A percentile compares a stretch with the other conserved stretches of the same genome.
Evolutionary conservation across 1,284 basidiomycete species (phyloP).

Genomic region (Rhodotorula sp.): DNA sequence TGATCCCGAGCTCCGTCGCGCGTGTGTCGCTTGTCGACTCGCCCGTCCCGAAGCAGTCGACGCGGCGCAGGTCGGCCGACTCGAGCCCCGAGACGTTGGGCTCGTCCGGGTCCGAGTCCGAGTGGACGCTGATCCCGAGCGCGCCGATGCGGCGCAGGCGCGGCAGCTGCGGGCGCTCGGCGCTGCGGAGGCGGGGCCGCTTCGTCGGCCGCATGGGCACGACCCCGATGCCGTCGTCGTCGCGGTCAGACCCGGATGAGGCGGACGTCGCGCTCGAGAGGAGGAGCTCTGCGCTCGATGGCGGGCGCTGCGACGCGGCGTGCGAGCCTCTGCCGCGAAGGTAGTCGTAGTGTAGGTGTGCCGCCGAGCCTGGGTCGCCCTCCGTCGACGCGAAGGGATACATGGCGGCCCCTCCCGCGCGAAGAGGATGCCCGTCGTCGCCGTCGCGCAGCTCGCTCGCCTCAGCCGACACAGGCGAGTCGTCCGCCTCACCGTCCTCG

Average conservation of each 20-base stretch:
- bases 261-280: conserved; percentile 23
- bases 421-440: neutral
- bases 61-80: conserved; percentile 15
- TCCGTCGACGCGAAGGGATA: conserved; percentile 19
- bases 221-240: neutral
- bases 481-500: conserved; percentile 12
- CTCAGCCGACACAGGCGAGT: neutral
- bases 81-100: conserved; percentile 25
- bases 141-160: conserved; percentile 36
- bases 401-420: conserved; percentile 2
- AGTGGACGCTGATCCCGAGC: conserved; percentile 38
- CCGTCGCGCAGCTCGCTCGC: neutral
- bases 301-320: neutral
- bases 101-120: conserved; percentile 24
- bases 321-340: neutral
- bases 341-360: neutral
- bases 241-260: conserved; percentile 7
- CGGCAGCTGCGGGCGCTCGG: neutral
- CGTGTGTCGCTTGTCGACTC: conserved; percentile 18
- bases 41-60: neutral
- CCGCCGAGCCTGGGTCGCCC: neutral
- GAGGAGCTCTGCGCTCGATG: conserved; percentile 25
- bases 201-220: neutral
- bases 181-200: neutral
- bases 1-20: conserved; percentile 24